Evolutionary conservation across 371 early-diverging fungal genomes (phyloP), one percentile per base, ranked within the genome.

Genomic region (Syncephalastrum monosporum): DNA sequence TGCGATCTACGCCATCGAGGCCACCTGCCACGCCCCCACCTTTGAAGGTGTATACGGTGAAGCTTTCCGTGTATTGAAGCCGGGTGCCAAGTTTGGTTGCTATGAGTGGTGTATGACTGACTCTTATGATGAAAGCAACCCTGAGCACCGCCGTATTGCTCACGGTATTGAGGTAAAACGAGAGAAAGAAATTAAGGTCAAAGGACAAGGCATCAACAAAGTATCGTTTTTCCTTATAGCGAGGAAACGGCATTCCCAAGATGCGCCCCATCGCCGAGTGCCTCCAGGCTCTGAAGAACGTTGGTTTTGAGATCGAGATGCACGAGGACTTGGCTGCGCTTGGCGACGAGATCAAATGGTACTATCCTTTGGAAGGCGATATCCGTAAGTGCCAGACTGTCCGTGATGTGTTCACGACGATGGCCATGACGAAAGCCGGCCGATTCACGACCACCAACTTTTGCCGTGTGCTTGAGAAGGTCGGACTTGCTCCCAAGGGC

Each of bases 31-130:
- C 56, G 90, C 92, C 0, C 91, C 90, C 13, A 73, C 81, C 1
- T 84, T 95, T 49, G 89, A 89, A 64, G 87, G 87, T 61, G 93
- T 91, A 47, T 96, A 95, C 68, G 79, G 84, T 24, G 91, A 96
- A 66, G 89, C 91, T 56, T 95, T 87, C 83, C 86, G 94, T 49
- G 88, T 93, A 12, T 67, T 96, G 56, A 95, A 94, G 78, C 95
- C 97, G 41, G 96, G 97, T 33, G 91, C 88, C 43, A 72, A 74
- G 55, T 94, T 94, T 81, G 93, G 93, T 27, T 83, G 88, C 66
- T 95, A 95, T 77, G 96, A 96, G 79, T 96, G 95, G 95, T 87
- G 89, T 61, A 85, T 89, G 69, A 94, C 94, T 8, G 92, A 90
- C 42, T 79, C 79, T 55, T 96, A 85, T 62, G 88, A 96, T 66